Percentiles rank a stretch among this genome's conserved stretches.
These are phyloP conservation scores for Prunus mume DNA, from an alignment of 306 rosid genomes.

Conservation along the genomic window DNA sequence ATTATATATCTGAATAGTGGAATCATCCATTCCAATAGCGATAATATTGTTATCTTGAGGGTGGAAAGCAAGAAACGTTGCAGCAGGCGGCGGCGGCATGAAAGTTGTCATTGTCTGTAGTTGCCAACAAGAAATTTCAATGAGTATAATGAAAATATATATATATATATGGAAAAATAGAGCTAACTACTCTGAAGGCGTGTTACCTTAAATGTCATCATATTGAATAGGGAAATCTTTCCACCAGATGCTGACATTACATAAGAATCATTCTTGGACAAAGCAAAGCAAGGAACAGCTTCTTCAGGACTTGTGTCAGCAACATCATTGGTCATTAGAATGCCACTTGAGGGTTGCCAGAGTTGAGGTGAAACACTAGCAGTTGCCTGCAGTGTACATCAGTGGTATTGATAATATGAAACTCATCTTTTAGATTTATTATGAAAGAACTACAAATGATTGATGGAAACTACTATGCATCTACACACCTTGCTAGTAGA, in stretches of 20 bases:
- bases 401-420: slow-evolving; percentile 23
- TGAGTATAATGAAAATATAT: slow-evolving; percentile 27
- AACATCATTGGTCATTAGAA: slow-evolving; percentile 84
- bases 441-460: slow-evolving; percentile 11
- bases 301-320: slow-evolving; percentile 76
- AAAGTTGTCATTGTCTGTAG: slow-evolving; percentile 96
- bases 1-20: slow-evolving; percentile 89
- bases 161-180: not conserved
- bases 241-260: slow-evolving; percentile 99
- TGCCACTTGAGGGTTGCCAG: slow-evolving; percentile 98
- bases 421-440: slow-evolving; percentile 1
- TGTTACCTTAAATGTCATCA: slow-evolving; percentile 95
- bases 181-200: not conserved
- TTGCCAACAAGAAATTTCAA: slow-evolving; percentile 38
- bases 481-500: slow-evolving; percentile 61
- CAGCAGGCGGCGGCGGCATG: slow-evolving; percentile 99
- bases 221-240: slow-evolving; percentile 88
- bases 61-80: slow-evolving; percentile 95
- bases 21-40: slow-evolving; percentile 98
- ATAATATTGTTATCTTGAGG: slow-evolving; percentile 96
- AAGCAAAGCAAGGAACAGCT: slow-evolving; percentile 86
- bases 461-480: slow-evolving; percentile 21
- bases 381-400: slow-evolving; percentile 63
- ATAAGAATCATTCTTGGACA: slow-evolving; percentile 94
- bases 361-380: slow-evolving; percentile 78